Conservation (phyloP, 495 filamentous ascomycete genomes). For the Durotheca rogersii region DNA sequence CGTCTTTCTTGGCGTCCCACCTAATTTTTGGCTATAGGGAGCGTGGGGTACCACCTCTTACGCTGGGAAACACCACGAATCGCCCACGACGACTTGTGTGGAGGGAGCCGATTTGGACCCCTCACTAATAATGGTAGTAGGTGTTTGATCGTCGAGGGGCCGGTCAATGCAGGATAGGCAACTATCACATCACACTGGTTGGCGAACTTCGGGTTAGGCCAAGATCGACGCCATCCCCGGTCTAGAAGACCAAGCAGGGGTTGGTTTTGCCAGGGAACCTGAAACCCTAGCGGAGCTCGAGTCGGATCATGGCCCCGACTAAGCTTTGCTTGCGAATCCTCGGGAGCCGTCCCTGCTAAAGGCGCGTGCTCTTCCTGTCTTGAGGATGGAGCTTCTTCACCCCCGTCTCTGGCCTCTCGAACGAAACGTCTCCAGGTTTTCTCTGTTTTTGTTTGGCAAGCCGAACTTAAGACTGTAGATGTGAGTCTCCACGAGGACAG, state of each 20-base stretch:
- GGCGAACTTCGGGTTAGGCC: constrained; percentile 13
- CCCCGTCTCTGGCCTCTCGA: constrained; percentile 16
- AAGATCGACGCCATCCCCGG: constrained; percentile 26
- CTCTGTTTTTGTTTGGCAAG: constrained; percentile 5
- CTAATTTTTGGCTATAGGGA: too few species aligned
- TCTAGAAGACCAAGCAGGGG: constrained; percentile 13
- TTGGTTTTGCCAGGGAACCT: constrained; percentile 30
- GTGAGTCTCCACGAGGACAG: constrained; percentile 20
- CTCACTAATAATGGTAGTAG: too few species aligned
- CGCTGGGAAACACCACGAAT: not conserved
- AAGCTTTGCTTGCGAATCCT: constrained; percentile 11
- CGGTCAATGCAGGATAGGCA: not conserved
- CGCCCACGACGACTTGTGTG: not conserved
- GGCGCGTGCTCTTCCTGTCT: constrained; percentile 18
- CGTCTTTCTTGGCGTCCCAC: too few species aligned
- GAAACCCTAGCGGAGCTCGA: constrained; percentile 30
- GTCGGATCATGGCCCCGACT: constrained; percentile 28
- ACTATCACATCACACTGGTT: constrained; percentile 2
- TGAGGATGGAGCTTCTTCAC: constrained; percentile 9
- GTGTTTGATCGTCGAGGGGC: not conserved
- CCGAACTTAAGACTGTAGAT: constrained; percentile 10
- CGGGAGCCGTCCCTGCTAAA: not conserved
- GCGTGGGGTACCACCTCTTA: not conserved
- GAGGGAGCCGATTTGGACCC: not conserved
- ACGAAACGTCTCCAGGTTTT: constrained; percentile 17